A percentile compares a stretch with the other conserved stretches of the same genome.
Evolutionary conservation across 352 stramenopile genomes (phyloP).

Genomic region (Globisporangium lucens): DNA sequence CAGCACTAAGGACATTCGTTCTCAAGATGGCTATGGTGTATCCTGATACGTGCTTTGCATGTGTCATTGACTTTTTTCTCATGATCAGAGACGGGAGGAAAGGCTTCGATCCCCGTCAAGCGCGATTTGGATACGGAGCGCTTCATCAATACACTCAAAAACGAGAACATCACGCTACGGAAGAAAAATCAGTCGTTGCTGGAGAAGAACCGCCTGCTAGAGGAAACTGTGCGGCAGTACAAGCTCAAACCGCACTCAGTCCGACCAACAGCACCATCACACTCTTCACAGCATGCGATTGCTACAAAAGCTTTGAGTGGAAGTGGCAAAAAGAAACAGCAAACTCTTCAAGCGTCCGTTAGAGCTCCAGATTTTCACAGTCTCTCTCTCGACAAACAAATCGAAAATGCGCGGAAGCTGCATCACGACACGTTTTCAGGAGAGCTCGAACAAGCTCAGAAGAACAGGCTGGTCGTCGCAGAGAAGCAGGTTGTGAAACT

Average conservation of each 20-base stretch:
- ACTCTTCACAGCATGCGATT: not conserved
- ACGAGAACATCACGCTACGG: conserved; percentile 61
- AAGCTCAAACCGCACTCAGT: conserved; percentile 23
- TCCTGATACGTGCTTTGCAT: not conserved
- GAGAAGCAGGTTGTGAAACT: conserved; percentile 72
- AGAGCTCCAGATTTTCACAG: conserved; percentile 25
- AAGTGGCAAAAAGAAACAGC: not conserved
- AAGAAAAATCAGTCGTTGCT: conserved; percentile 73
- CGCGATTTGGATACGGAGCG: conserved; percentile 78
- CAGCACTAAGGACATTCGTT: not conserved
- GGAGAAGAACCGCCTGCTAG: conserved; percentile 66
- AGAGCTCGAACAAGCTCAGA: conserved; percentile 69
- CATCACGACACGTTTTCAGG: conserved; percentile 50
- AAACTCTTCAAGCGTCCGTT: not conserved
- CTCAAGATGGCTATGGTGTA: too few relatives aligned
- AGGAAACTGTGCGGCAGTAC: conserved; percentile 45
- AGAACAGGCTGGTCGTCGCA: conserved; percentile 59
- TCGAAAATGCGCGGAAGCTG: conserved; percentile 40
- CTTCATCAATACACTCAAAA: conserved; percentile 77
- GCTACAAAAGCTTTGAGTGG: conserved; percentile 18
- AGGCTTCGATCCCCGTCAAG: conserved; percentile 28
- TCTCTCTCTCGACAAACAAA: conserved; percentile 37
- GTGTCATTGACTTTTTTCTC: not conserved
- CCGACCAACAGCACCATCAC: not conserved
- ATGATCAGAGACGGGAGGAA: conserved; percentile 26